Conservation (phyloP, 768 basidiomycete species). For the Phaeotremella skinneri region DNA sequence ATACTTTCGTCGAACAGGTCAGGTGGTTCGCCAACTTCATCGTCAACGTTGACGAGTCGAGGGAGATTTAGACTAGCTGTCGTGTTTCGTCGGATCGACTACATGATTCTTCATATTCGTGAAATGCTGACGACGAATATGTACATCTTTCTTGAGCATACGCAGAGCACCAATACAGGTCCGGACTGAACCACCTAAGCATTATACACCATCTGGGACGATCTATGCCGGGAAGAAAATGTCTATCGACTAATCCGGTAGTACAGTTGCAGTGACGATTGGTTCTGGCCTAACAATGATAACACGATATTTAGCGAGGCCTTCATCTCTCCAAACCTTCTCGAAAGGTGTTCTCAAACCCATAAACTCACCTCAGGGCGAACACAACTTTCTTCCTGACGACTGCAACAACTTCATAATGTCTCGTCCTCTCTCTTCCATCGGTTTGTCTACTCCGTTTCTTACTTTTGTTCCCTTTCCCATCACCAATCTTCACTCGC, state of each 20-base stretch:
- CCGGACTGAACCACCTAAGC: too few species aligned
- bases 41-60: conserved; percentile 37
- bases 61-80: conserved; percentile 16
- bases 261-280: conserved; percentile 47
- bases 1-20: conserved; percentile 33
- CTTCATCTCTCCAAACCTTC: neutral
- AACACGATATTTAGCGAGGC: neutral
- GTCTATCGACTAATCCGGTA: too few species aligned
- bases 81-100: too few species aligned
- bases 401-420: conserved; percentile 47
- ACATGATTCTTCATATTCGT: too few species aligned
- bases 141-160: too few species aligned
- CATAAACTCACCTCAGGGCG: conserved; percentile 41
- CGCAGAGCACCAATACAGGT: too few species aligned
- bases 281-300: conserved; percentile 45
- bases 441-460: neutral
- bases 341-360: neutral
- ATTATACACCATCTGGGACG: too few species aligned
- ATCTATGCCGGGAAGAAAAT: too few species aligned
- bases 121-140: too few species aligned
- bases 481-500: conserved; percentile 10
- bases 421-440: conserved; percentile 33
- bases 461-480: conserved; percentile 7
- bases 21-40: conserved; percentile 43
- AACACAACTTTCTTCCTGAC: conserved; percentile 50